Evolutionary conservation across 148 eudicot species (phyloP).

Genomic region (Euryodendron excelsum): DNA sequence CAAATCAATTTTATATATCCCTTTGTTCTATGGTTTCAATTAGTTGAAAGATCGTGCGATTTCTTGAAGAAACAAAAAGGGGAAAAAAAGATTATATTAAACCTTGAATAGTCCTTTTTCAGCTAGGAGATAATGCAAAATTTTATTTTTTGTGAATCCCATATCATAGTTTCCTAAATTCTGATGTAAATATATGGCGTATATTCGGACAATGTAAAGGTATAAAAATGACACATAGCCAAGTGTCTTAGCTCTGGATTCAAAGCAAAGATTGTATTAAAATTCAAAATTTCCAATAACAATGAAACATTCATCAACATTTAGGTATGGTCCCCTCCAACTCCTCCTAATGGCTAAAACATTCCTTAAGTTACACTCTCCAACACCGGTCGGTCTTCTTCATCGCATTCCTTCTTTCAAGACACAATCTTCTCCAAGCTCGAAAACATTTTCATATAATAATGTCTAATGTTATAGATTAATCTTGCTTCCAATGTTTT

Average conservation of each 20-base stretch:
- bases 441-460: conserved; percentile 4
- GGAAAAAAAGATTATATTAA: too few species aligned
- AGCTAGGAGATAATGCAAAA: too few species aligned
- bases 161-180: not conserved
- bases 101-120: too few species aligned
- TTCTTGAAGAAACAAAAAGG: too few species aligned
- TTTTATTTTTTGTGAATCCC: not conserved
- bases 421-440: not conserved
- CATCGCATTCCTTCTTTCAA: not conserved
- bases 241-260: conserved; percentile 8
- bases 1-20: too few species aligned
- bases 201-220: too few species aligned
- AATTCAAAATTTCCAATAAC: not conserved
- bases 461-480: not conserved
- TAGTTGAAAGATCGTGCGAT: too few species aligned
- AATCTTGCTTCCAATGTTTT: conserved; percentile 10
- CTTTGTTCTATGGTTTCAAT: too few species aligned
- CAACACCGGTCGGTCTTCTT: not conserved
- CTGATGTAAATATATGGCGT: too few species aligned
- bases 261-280: not conserved
- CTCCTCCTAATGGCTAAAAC: not conserved
- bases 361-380: too few species aligned
- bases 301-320: conserved; percentile 24
- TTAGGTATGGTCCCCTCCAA: conserved; percentile 39
- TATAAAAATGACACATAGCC: not conserved